Base-by-base conservation (phyloP, 2,329 filamentous ascomycete genomes). In the Aspergillus pseudonomiae region DNA sequence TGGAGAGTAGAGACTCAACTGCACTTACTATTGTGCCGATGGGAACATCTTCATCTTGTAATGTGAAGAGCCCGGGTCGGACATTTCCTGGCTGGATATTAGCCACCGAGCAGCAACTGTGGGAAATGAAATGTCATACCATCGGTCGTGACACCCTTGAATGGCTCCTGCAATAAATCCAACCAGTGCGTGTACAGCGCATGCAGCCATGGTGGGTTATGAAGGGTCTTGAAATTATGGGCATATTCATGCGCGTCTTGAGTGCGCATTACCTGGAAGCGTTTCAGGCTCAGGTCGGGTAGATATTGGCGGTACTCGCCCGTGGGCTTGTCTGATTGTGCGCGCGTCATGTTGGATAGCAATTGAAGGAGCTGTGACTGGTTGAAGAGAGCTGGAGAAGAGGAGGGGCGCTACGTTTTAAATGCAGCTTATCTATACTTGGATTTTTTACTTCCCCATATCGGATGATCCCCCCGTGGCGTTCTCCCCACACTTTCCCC, bases 71-170 rank as follows among this genome's bases (percentile, higher is more conserved):
- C 7, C 79, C 82, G 0, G 81, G 79, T 21, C 78, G 81, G 1
- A 90, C 79, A 6, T 70, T 79, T 24, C 85, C 85, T 61, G 6
- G 4, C 12, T 6, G 26, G 10, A 14, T 30, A 26, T 50, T 11
- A 50, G 26, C 16, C 6, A 50, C 9, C 10, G 46, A 19, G 30
- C 1, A 30, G 16, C 7, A 19, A 19, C 2, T n/a, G 26, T 16
- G 48, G 19, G 11, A 1, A 2, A 16, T 3, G 19, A 21, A 4
- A 43, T 46, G 12, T 67, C 77, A 32, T 77, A 83, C 90, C 91
- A 67, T 93, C 88, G 12, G 77, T 87, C 0, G 91, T 92, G 24
- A 93, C 81, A 28, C 91, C 91, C 70, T 85, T 88, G 74, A 87
- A 93, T 0, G 91, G 90, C 76, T 92, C 89, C 61, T 86, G 74